phyloP scores from a whole-genome alignment of 768 basidiomycete genomes.

The Hygrophoropsis aurantiaca region DNA sequence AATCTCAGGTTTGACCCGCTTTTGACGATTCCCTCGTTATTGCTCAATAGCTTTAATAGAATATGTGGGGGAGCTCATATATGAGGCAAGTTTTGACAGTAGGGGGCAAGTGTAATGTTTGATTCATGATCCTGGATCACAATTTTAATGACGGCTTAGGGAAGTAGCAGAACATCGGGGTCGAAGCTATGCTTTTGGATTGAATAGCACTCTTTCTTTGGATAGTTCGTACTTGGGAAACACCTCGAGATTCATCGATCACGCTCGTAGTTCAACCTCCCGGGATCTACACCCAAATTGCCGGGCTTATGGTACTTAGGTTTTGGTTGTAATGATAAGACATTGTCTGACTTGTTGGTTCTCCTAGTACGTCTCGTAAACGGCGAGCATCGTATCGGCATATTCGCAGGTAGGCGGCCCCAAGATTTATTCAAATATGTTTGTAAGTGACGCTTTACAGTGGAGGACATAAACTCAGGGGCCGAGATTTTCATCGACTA shows the following conservation, averaged over 20 bases:
- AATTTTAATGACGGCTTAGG: conserved; percentile 25
- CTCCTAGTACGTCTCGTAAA: conserved; percentile 55
- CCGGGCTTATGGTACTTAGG: conserved; percentile 40
- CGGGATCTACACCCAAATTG: conserved; percentile 38
- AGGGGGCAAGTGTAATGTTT: conserved; percentile 44
- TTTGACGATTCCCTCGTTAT: neutral
- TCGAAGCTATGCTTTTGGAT: conserved; percentile 62
- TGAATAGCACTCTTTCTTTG: conserved; percentile 47
- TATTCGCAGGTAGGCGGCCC: conserved; percentile 51
- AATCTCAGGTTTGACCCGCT: conserved; percentile 40
- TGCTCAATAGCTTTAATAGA: conserved; percentile 37
- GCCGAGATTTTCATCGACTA: conserved; percentile 61
- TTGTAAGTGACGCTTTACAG: conserved; percentile 27
- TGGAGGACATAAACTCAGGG: conserved; percentile 36
- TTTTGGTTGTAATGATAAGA: neutral
- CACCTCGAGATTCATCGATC: conserved; percentile 69
- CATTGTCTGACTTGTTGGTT: conserved; percentile 3
- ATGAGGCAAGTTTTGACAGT: conserved; percentile 45
- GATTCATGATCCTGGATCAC: neutral
- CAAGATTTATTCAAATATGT: neutral
- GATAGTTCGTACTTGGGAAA: conserved; percentile 62
- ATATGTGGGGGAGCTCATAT: conserved; percentile 65
- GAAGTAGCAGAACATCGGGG: conserved; percentile 44
- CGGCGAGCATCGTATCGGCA: conserved; percentile 66
- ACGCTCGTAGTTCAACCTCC: conserved; percentile 25